These are phyloP conservation scores for Flaveria floridana DNA, from an alignment of 140 eudicot genomes.

Conservation along the genomic window DNA sequence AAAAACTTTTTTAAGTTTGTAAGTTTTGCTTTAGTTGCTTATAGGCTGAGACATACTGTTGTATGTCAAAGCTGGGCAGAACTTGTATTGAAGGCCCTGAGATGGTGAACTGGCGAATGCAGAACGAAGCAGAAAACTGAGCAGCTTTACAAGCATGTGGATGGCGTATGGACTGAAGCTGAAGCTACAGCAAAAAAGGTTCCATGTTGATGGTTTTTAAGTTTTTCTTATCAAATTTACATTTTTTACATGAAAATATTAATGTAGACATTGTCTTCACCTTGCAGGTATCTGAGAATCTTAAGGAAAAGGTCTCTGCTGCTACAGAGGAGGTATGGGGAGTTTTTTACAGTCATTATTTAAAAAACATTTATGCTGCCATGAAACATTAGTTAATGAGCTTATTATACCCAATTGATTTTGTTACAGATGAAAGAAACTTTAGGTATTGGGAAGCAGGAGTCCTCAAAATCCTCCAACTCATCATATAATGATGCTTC, in stretches of 20 bases:
- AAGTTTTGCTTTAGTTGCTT: constrained; percentile 38
- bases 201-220: background rate
- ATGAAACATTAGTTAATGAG: background rate
- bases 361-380: background rate
- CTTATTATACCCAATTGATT: background rate
- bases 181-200: constrained; percentile 96
- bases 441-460: constrained; percentile 73
- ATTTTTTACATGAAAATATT: background rate
- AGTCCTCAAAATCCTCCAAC: constrained; percentile 41
- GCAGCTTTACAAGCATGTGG: constrained; percentile 97
- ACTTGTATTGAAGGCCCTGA: constrained; percentile 72
- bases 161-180: constrained; percentile 95
- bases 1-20: constrained; percentile 9
- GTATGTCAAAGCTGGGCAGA: constrained; percentile 99
- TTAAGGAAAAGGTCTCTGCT: constrained; percentile 77
- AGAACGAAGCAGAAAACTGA: constrained; percentile 98
- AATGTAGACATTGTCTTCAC: constrained; percentile 12
- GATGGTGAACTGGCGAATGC: constrained; percentile 92
- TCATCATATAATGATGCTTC: constrained; percentile 40
- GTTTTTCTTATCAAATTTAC: background rate
- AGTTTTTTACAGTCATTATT: background rate
- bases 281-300: constrained; percentile 64
- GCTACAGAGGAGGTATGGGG: constrained; percentile 77
- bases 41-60: constrained; percentile 92
- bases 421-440: constrained; percentile 67